Evolutionary conservation across 2,329 filamentous ascomycete genomes (phyloP).

Genomic region (Pseudonectria buxi): DNA sequence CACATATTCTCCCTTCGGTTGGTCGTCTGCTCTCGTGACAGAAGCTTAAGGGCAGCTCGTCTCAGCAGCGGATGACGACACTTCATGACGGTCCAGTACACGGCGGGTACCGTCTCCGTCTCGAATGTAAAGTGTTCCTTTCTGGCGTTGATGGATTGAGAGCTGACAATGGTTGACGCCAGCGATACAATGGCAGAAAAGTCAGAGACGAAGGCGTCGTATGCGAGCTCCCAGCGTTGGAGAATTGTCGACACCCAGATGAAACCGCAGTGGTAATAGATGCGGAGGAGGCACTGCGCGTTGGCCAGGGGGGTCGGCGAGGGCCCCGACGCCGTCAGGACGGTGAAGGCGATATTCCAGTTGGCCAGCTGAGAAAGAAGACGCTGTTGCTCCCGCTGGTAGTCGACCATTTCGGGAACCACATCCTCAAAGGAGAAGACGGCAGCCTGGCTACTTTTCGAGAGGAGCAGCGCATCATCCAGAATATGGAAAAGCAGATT

Average conservation of each 20-base stretch:
- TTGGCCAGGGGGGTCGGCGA: slow-evolving; percentile 9
- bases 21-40: slow-evolving; percentile 24
- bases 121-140: slow-evolving; percentile 33
- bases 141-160: slow-evolving; percentile 6
- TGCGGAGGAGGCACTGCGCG: slow-evolving; percentile 25
- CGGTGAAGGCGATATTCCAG: slow-evolving; percentile 27
- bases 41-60: slow-evolving; percentile 30
- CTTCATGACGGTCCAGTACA: slow-evolving; percentile 35
- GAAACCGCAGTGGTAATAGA: slow-evolving; percentile 29
- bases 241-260: slow-evolving; percentile 30
- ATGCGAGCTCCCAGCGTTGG: slow-evolving; percentile 24
- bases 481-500: slow-evolving; percentile 31
- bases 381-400: slow-evolving; percentile 27
- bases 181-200: slow-evolving; percentile 33
- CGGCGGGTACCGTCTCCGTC: slow-evolving; percentile 34
- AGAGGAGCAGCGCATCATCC: slow-evolving; percentile 34
- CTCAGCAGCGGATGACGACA: slow-evolving; percentile 36
- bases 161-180: slow-evolving; percentile 22
- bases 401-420: slow-evolving; percentile 14
- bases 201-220: slow-evolving; percentile 27
- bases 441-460: slow-evolving; percentile 17
- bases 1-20: slow-evolving; percentile 35
- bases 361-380: slow-evolving; percentile 23
- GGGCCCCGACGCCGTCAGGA: slow-evolving; percentile 19
- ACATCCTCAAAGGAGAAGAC: slow-evolving; percentile 21